Evolutionary conservation across 2,329 filamentous ascomycete genomes (phyloP), one percentile per base, ranked within the genome.

Genomic region (Penicillium aurantiogriseum): DNA sequence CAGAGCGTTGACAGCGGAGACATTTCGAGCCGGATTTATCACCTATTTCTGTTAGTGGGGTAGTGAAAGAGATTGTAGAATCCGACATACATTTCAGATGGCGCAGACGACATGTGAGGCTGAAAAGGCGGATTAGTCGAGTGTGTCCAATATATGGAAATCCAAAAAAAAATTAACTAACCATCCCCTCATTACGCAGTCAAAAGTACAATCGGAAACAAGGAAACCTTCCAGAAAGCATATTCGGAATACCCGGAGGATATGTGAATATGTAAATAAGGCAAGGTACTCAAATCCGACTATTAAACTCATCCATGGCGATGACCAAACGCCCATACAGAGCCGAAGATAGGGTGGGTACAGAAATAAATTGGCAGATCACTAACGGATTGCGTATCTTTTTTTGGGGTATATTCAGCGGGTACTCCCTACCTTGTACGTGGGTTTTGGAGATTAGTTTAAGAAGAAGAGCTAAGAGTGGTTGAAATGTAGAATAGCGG

Each of bases 181-280:
- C 71, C 71, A 74, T 69, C 71, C 71, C 70, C 71, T 74, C 71
- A 73, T 74, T 62, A 74, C 71, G 71, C 61, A 67, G 59, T 68
- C 54, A 55, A 63, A 62, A 63, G 43, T 56, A 54, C 54, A 60
- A 27, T 57, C 35, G 54, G 61, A 48, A 60, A 63, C 54, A 60
- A 58, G 59, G 63, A 65, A 66, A 57, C 56, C 61, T 67, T 60
- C 63, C 58, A 64, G 67, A 65, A 61, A 64, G 45, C 51, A 56
- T 53, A 54, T 31, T 51, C 49, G 45, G 54, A 55, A 57, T 58
- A 33, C 52, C 31, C 31, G 5, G 11, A 59, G 23, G 25, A 45
- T 19, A 47, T 47, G 17, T 49, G 58, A 44, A 56, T 63, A 45
- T 27, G 19, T 44, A 60, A 54, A 61, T 63, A 61, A 45, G 47